Percentiles rank a stretch among this genome's conserved stretches.
These are phyloP conservation scores for Collariella sp. DNA, from an alignment of 495 filamentous ascomycete genomes.

Conservation along the genomic window DNA sequence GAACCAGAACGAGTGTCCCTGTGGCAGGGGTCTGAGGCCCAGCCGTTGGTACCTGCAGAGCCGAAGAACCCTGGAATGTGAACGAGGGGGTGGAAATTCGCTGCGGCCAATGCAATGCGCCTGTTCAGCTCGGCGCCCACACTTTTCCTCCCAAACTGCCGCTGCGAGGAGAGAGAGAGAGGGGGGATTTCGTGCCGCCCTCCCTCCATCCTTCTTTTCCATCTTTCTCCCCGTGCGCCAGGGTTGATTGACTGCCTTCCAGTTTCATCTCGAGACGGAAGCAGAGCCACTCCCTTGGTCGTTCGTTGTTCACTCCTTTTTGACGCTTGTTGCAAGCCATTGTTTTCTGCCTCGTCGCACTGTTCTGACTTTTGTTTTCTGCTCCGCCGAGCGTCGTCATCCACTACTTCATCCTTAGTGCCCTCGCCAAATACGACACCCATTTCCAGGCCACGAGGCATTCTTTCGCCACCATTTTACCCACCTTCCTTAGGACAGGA, in stretches of 20 bases:
- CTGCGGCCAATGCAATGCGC: constrained; percentile 7
- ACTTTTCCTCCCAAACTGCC: constrained; percentile 3
- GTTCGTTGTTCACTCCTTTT: not conserved
- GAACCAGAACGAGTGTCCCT: not conserved
- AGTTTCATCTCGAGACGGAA: constrained; percentile 14
- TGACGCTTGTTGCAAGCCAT: not conserved
- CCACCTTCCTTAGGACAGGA: not conserved
- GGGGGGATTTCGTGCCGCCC: not conserved
- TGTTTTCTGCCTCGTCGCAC: not conserved
- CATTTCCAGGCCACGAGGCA: not conserved
- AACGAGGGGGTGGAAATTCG: not conserved
- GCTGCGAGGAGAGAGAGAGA: not conserved
- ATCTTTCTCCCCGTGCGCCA: not conserved
- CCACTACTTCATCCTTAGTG: not conserved
- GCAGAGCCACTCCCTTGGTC: constrained; percentile 10
- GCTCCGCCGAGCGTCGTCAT: not conserved
- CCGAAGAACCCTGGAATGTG: not conserved
- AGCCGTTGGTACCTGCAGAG: constrained; percentile 11
- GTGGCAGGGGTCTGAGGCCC: constrained; percentile 6
- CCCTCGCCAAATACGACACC: not conserved
- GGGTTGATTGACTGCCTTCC: constrained; percentile 8
- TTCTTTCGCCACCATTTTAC: not conserved
- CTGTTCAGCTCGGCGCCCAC: constrained; percentile 4
- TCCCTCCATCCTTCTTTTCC: not conserved
- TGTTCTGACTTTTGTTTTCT: not conserved